These are phyloP conservation scores for Paramecium biaurelia DNA, from an alignment of 73 alveolate genomes.

Conservation along the genomic window DNA sequence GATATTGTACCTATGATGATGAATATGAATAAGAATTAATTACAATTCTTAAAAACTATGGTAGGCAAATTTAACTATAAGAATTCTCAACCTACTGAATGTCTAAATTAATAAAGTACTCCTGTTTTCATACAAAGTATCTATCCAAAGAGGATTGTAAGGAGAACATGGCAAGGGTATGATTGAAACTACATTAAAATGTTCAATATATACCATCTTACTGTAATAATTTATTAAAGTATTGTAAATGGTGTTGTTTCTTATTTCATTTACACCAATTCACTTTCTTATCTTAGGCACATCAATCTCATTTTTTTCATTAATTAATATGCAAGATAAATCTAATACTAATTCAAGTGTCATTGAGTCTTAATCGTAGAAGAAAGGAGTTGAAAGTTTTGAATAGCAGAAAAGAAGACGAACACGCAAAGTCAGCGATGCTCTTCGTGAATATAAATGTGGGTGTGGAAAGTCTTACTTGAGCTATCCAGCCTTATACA, in stretches of 20 bases:
- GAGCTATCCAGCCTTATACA: constrained; percentile 98
- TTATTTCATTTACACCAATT: neutral
- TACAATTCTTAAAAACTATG: neutral
- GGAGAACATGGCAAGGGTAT: neutral
- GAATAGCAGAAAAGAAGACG: constrained; percentile 57
- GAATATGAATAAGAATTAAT: neutral
- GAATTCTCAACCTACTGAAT: neutral
- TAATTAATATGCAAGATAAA: constrained; percentile 2
- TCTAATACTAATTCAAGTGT: constrained; percentile 9
- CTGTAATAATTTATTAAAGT: neutral
- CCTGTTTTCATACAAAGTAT: neutral
- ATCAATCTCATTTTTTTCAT: neutral
- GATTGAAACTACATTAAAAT: neutral
- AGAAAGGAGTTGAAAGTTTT: neutral
- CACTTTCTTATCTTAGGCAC: neutral
- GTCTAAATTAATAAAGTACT: neutral
- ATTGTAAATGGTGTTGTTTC: neutral
- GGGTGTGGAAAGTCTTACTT: constrained; percentile 97
- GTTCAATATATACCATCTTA: neutral
- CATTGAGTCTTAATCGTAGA: neutral
- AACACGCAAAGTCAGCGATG: constrained; percentile 59
- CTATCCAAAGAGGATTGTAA: neutral
- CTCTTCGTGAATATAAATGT: constrained; percentile 81
- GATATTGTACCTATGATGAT: neutral
- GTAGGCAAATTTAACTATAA: neutral